Percentiles rank a stretch among this genome's conserved stretches.
phyloP scores from a whole-genome alignment of 495 filamentous ascomycete genomes.

The Talaromyces trachyspermus region DNA sequence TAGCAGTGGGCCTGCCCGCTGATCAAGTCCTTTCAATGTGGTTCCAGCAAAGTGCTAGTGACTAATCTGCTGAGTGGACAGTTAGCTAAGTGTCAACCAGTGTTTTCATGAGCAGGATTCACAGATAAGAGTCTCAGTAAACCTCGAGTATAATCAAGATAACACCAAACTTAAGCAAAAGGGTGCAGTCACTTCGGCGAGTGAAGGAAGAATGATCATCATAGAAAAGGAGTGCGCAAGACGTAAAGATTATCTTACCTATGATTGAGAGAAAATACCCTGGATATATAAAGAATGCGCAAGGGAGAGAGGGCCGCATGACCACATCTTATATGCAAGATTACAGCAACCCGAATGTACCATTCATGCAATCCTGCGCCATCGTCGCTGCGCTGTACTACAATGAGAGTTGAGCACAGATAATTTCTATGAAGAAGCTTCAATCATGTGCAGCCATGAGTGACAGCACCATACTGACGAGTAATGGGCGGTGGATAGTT shows the following conservation, averaged over 20 bases:
- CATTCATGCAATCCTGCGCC: neutral
- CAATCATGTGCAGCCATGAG: no score
- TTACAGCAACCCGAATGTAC: neutral
- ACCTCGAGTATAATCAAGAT: conserved; percentile 1
- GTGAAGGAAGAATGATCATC: neutral
- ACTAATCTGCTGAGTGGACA: neutral
- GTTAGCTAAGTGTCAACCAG: neutral
- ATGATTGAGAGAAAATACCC: neutral
- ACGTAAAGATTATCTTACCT: neutral
- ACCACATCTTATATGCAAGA: neutral
- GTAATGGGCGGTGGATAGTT: no score
- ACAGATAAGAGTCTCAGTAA: neutral
- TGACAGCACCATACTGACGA: no score
- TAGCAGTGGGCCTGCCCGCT: no score
- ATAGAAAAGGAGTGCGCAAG: neutral
- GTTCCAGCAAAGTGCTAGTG: no score
- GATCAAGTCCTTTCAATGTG: no score
- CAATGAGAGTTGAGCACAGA: no score
- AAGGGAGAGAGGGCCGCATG: neutral
- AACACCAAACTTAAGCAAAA: conserved; percentile 1
- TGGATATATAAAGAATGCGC: neutral
- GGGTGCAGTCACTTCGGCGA: neutral
- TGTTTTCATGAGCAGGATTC: neutral
- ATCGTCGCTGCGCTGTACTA: neutral
- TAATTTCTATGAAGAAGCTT: no score